Evolutionary conservation across 2,329 filamentous ascomycete species (phyloP), one percentile per base, ranked within the genome.

Genomic region (Leptographium procerum): DNA sequence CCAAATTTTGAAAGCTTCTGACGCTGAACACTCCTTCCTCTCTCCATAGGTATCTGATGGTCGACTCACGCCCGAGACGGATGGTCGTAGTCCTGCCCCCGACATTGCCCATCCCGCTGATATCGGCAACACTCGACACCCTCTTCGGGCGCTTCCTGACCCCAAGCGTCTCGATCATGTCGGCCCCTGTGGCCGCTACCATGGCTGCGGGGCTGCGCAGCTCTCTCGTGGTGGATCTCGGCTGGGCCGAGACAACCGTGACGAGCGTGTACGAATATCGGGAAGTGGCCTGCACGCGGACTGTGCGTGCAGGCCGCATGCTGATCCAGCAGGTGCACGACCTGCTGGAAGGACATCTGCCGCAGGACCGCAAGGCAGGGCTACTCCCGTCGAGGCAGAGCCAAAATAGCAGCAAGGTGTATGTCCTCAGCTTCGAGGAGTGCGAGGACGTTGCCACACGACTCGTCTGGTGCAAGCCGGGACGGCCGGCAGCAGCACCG

Each of bases 221-320:
- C n/a, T 90, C 87, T 1, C 71, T 99, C 48, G 83, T 97, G 0
- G 78, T 99, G 43, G 91, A 99, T 67, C 79, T 99, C 61, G 94
- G 92, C 50, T 99, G 94, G 94, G 80, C 85, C 48, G 94, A 97
- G 71, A 95, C 91, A 0, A 81, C 86, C 0, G 82, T 95, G 26
- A 95, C 90, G 0, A 88, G 86, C 7, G 79, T 97, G 8, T 97
- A 91, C 68, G 94, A 99, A 72, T 96, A 91, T 69, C 85, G 89
- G 57, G 91, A 95, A 69, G 83, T 96, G 1, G 77, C 79, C 19
- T 83, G 83, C 57, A 82, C 78, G 59, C 80, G 89, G 57, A 92
- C 83, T 45, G 77, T 89, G 16, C 80, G 94, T 63, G 91, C 84
- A 36, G 90, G 87, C 60, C 91, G 85, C 66, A 70, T 81, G 59